Conservation (phyloP, 2,329 filamentous ascomycete genomes). For the Cytospora schulzeri region DNA sequence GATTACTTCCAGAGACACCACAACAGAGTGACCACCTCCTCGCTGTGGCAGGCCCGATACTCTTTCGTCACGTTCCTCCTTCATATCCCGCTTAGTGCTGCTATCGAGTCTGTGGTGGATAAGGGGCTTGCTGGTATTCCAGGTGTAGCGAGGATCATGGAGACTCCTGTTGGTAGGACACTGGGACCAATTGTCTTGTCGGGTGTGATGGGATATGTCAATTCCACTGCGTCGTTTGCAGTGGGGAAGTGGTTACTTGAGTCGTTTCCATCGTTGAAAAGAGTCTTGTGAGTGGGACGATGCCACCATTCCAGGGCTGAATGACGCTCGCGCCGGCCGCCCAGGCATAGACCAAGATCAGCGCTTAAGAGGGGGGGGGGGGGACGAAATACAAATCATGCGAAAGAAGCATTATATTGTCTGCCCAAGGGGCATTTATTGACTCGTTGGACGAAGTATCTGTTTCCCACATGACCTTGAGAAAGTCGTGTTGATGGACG, state of each 20-base stretch:
- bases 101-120: conserved; percentile 1
- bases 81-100: conserved; percentile 3
- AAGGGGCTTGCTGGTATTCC: neutral
- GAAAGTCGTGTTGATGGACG: neutral
- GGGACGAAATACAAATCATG: neutral
- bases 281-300: neutral
- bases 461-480: conserved; percentile 7
- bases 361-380: neutral
- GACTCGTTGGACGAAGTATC: neutral
- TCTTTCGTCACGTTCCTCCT: conserved; percentile 10
- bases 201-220: neutral
- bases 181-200: neutral
- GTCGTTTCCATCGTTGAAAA: neutral
- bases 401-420: conserved; percentile 3
- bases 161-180: neutral
- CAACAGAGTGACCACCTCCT: neutral
- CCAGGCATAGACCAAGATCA: neutral
- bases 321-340: too few relatives aligned
- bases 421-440: neutral
- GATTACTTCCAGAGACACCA: neutral
- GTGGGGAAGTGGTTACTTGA: neutral
- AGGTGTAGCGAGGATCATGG: neutral
- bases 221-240: neutral
- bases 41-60: conserved; percentile 13
- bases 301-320: neutral